Percentiles rank a stretch among this genome's conserved stretches.
Conservation (phyloP, 352 stramenopile species). For the Phytophthora melonis region DNA sequence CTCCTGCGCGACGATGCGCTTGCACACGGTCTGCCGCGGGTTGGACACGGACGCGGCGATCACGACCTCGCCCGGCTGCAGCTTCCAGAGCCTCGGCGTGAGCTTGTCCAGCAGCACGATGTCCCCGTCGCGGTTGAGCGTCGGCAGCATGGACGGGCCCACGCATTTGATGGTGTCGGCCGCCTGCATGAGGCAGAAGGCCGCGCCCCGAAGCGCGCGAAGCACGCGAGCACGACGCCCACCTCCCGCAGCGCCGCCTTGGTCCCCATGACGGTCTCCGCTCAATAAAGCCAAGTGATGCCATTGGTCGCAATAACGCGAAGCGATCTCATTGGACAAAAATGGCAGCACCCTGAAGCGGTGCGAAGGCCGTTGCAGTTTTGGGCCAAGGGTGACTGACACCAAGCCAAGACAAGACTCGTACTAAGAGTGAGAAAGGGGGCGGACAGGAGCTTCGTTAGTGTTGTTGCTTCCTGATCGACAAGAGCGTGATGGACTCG, state of each 20-base stretch:
- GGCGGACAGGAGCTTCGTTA: background rate
- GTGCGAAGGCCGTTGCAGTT: background rate
- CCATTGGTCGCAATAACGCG: background rate
- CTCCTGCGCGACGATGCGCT: conserved; percentile 90
- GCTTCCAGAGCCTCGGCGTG: conserved; percentile 65
- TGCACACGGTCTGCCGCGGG: conserved; percentile 88
- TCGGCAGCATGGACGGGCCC: conserved; percentile 92
- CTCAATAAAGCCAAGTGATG: background rate
- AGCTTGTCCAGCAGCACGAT: conserved; percentile 93
- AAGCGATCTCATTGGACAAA: background rate
- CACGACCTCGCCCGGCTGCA: conserved; percentile 87
- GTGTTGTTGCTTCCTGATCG: background rate
- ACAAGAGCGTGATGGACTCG: conserved; percentile 22
- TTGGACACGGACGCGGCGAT: conserved; percentile 91
- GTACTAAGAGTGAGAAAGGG: background rate
- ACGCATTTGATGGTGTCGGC: conserved; percentile 90
- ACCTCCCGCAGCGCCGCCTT: conserved; percentile 43
- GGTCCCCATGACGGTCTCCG: background rate
- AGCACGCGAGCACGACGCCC: conserved; percentile 64
- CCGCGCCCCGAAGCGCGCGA: conserved; percentile 77
- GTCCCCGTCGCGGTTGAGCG: conserved; percentile 90
- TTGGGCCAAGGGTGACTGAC: background rate
- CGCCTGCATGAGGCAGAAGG: conserved; percentile 76
- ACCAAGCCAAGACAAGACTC: no score
- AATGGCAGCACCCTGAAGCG: background rate